phyloP scores from a whole-genome alignment of 2,329 filamentous ascomycete genomes.

The Monosporascus sp. region DNA sequence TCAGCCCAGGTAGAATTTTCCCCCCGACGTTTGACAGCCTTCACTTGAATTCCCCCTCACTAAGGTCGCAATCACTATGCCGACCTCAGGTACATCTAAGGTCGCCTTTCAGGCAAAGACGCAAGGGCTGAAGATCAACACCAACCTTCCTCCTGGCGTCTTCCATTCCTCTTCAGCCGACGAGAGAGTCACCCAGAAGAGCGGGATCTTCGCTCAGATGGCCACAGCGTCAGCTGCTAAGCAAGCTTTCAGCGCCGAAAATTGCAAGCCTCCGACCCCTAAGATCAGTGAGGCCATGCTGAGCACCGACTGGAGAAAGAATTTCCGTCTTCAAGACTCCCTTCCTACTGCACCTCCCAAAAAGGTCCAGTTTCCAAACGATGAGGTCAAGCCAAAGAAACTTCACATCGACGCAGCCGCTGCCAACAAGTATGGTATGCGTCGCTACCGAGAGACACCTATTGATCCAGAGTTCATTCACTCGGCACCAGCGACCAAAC shows the following conservation, averaged over 20 bases:
- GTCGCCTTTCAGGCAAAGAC: slow-evolving; percentile 2
- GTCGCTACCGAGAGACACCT: slow-evolving; percentile 15
- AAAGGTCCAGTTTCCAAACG: slow-evolving; percentile 9
- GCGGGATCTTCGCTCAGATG: not conserved
- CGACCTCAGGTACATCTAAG: not conserved
- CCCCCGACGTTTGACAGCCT: not conserved
- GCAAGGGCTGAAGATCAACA: slow-evolving; percentile 4
- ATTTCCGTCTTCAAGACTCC: slow-evolving; percentile 7
- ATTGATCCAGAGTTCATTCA: slow-evolving; percentile 21
- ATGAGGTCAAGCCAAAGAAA: slow-evolving; percentile 8
- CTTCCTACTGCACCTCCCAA: slow-evolving; percentile 15
- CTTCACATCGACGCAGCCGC: slow-evolving; percentile 9
- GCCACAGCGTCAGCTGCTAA: slow-evolving; percentile 1
- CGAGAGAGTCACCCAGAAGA: not conserved
- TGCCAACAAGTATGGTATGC: slow-evolving; percentile 7
- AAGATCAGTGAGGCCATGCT: slow-evolving; percentile 8
- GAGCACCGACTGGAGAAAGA: slow-evolving; percentile 12
- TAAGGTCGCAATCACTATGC: slow-evolving; percentile 2
- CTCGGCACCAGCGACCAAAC: slow-evolving; percentile 24
- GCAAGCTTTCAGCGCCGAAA: not conserved
- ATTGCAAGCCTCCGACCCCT: not conserved
- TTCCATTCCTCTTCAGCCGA: not conserved
- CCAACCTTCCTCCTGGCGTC: not conserved
- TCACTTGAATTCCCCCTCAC: not conserved
- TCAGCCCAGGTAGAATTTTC: not conserved